Evolutionary conservation across 75 land plant genomes (phyloP).

Genomic region (Pinus tabuliformis): DNA sequence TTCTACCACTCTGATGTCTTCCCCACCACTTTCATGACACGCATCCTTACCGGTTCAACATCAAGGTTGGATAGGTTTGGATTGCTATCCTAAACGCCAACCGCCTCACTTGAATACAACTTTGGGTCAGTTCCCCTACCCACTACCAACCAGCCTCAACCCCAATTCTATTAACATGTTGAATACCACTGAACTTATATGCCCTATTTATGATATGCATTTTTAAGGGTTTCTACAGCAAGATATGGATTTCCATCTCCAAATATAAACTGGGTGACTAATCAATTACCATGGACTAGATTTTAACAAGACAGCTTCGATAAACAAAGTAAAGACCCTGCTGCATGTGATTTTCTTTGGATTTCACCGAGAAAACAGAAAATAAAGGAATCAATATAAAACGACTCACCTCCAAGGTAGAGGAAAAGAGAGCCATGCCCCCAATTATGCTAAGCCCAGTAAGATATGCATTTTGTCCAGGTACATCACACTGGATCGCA

Average conservation of each 20-base stretch:
- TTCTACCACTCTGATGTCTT: background rate
- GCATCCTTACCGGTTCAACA: too few relatives aligned
- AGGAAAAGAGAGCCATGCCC: constrained; percentile 86
- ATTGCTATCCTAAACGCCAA: too few relatives aligned
- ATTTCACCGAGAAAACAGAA: background rate
- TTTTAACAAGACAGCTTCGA: background rate
- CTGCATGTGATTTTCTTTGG: background rate
- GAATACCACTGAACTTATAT: too few relatives aligned
- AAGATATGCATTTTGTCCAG: constrained; percentile 73
- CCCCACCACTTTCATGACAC: background rate
- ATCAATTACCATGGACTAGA: background rate
- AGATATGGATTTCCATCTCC: background rate
- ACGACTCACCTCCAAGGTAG: constrained; percentile 77
- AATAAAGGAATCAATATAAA: background rate
- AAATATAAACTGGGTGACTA: background rate
- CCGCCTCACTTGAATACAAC: too few relatives aligned
- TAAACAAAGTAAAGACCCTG: background rate
- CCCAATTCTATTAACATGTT: too few relatives aligned
- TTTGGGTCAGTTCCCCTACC: too few relatives aligned
- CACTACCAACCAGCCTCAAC: too few relatives aligned
- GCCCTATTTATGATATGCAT: too few relatives aligned
- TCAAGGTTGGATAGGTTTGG: too few relatives aligned
- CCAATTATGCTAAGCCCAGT: constrained; percentile 94
- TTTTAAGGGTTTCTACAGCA: background rate
- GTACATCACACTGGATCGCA: constrained; percentile 72